Evolutionary conservation across 257 asterid genomes (phyloP).

Genomic region (Lycium ferocissimum): DNA sequence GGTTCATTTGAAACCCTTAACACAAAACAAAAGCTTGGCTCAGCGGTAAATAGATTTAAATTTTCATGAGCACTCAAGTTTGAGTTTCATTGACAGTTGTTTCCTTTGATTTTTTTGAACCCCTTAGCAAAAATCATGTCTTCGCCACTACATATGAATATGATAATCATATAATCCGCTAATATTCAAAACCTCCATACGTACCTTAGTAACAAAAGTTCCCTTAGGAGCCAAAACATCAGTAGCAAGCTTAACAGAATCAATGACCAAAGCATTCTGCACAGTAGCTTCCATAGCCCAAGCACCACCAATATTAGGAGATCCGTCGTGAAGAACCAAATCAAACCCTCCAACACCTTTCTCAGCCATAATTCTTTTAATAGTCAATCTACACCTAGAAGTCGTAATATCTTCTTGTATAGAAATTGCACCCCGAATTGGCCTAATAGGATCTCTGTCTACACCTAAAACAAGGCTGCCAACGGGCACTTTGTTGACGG

Average conservation of each 20-base stretch:
- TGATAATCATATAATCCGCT: background rate
- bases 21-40: too few species aligned
- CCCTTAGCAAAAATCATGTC: too few species aligned
- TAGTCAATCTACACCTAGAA: conserved; percentile 61
- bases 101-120: too few species aligned
- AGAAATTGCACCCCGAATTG: conserved; percentile 79
- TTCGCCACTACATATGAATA: background rate
- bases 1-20: too few species aligned
- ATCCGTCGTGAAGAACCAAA: conserved; percentile 83
- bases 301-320: conserved; percentile 95
- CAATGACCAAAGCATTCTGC: conserved; percentile 87
- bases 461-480: conserved; percentile 82
- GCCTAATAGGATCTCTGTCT: conserved; percentile 80
- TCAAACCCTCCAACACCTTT: conserved; percentile 71
- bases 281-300: conserved; percentile 90
- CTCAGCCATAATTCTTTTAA: conserved; percentile 76
- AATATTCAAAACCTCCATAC: background rate
- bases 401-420: conserved; percentile 79
- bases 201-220: conserved; percentile 85
- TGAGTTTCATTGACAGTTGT: too few species aligned
- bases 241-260: conserved; percentile 81
- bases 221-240: conserved; percentile 86
- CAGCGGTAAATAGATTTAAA: too few species aligned
- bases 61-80: too few species aligned
- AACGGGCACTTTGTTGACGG: conserved; percentile 74